Conservation (phyloP, 2,329 filamentous ascomycete species). For the Alternaria metachromatica region DNA sequence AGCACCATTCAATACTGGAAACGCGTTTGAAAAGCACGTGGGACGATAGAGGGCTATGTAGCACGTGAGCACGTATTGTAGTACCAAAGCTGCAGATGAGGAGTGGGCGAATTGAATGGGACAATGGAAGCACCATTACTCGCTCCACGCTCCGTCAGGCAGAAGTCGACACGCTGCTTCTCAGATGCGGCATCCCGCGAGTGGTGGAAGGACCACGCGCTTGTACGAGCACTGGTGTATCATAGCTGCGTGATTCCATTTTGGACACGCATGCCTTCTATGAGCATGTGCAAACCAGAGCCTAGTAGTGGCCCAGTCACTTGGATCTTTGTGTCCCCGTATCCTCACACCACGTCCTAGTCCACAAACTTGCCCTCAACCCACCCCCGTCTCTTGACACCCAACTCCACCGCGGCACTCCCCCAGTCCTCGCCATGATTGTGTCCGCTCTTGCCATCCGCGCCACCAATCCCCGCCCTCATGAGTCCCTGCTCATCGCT, state of each 20-base stretch:
- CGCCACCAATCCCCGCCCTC: slow-evolving; percentile 73
- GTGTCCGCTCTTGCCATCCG: slow-evolving; percentile 63
- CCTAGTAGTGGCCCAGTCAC: background rate
- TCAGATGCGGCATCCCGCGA: background rate
- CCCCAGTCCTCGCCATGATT: slow-evolving; percentile 99
- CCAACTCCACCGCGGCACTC: slow-evolving; percentile 90
- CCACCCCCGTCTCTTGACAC: slow-evolving; percentile 86
- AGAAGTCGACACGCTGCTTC: background rate
- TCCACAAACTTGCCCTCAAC: slow-evolving; percentile 68
- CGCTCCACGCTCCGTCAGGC: background rate
- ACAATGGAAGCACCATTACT: background rate
- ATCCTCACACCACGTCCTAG: slow-evolving; percentile 23
- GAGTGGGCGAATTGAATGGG: background rate
- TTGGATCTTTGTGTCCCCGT: background rate
- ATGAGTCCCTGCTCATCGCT: slow-evolving; percentile 86
- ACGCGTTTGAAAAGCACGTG: background rate
- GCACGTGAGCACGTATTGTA: background rate
- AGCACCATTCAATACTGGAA: background rate
- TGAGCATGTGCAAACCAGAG: background rate
- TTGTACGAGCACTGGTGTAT: no score
- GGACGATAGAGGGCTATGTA: background rate
- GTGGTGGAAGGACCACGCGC: background rate
- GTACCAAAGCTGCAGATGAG: background rate
- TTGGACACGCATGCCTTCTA: background rate
- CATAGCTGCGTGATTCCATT: background rate